Evolutionary conservation across 1,284 basidiomycete species (phyloP), one percentile per base, ranked within the genome.

Genomic region (Sporisorium reilianum): DNA sequence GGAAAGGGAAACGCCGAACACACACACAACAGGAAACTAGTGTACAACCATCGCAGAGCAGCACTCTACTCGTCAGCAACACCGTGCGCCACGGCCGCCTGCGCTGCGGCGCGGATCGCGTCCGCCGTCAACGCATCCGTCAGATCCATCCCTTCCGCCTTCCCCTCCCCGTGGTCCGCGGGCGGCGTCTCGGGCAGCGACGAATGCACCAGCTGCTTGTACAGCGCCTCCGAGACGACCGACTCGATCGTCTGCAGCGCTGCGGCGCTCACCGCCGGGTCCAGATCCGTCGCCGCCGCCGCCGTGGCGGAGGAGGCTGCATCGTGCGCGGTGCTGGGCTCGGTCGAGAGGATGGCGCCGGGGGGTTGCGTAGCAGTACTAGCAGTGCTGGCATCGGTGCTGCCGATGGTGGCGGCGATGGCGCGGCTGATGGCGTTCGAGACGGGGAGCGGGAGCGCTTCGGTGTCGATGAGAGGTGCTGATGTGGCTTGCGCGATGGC

Each of bases 81-180:
- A 12, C 64, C 65, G 10, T 64, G 71, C 6, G 71, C 71, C 1
- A 75, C 55, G 0, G 72, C 72, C 40, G 72, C 72, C 34, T 75
- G 72, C 11, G 72, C 72, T 8, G 72, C 72, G 2, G 67, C 66
- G 5, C 64, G 23, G 26, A 75, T 66, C 18, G 67, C 67, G 38
- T 70, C 67, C 7, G 72, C 63, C 2, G 72, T 66, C 10, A 75
- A 48, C 3, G 59, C 56, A 16, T 63, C 45, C 7, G 52, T 50
- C 23, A 66, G n/a, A 36, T 65, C 68, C 14, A 61, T 16, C 9
- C 25, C 6, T 16, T 32, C 32, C 18, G 32, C 40, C 22, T 40
- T 55, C 5, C 34, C 44, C 2, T 30, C 44, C 36, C 16, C 36
- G 34, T 34, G 34, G 23, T 59, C 53, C 14, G 48, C 52, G 1